Evolutionary conservation across 1,284 basidiomycete species (phyloP).

Genomic region (Jaminaea rosea): DNA sequence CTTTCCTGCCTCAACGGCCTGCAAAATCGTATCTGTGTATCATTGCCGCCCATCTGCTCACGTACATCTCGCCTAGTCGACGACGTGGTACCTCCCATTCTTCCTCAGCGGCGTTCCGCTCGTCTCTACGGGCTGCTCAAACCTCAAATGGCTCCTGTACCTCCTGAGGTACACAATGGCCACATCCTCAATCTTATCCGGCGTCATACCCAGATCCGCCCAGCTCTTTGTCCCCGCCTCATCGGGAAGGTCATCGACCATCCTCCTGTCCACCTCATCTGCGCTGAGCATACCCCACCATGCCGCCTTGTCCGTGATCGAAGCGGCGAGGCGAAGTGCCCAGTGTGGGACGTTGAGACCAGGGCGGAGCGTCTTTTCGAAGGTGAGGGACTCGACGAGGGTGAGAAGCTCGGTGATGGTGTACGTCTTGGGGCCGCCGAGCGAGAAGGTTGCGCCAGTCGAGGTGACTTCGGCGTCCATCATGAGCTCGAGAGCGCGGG

Average conservation of each 20-base stretch:
- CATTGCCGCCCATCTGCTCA: too few relatives aligned
- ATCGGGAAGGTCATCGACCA: conserved; percentile 62
- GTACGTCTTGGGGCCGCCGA: conserved; percentile 81
- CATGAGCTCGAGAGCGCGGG: conserved; percentile 77
- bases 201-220: conserved; percentile 55
- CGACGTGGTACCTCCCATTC: conserved; percentile 12
- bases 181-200: conserved; percentile 77
- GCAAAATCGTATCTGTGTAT: too few relatives aligned
- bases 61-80: conserved; percentile 7
- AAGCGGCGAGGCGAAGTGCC: conserved; percentile 61
- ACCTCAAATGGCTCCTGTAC: conserved; percentile 63
- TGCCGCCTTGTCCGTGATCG: conserved; percentile 56
- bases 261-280: conserved; percentile 82
- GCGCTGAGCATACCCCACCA: conserved; percentile 93
- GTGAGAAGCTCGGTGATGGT: conserved; percentile 76
- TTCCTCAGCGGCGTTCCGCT: conserved; percentile 29
- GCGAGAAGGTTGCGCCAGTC: conserved; percentile 62
- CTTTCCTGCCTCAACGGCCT: too few relatives aligned
- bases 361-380: conserved; percentile 56
- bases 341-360: conserved; percentile 69
- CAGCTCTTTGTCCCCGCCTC: conserved; percentile 51
- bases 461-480: conserved; percentile 58
- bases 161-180: conserved; percentile 84
- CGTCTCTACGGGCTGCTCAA: conserved; percentile 50
- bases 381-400: conserved; percentile 71